Evolutionary conservation across 225 moss, liverwort and hornwort genomes (phyloP), one percentile per base, ranked within the genome.

Genomic region (Neckera pumila): DNA sequence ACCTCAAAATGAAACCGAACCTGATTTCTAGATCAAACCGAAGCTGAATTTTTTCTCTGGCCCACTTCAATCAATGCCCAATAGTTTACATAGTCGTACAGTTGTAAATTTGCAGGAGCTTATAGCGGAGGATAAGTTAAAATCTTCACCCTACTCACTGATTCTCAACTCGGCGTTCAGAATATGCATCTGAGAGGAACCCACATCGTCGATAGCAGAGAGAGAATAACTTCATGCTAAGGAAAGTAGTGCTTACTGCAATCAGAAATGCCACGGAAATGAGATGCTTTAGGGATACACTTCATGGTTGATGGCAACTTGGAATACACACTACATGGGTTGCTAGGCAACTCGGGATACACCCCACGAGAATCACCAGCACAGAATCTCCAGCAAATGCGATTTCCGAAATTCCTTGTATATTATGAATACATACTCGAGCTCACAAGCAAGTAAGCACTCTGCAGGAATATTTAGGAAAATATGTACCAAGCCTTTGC

Each of bases 391-490:
- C 40, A 64, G 25, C 64, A 78, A 31, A 25, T 7, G 27, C 18
- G 47, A 49, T 36, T 75, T 67, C 31, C 60, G 21, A 76, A 81
- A 84, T 81, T 79, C 77, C 85, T 88, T 73, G 61, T 45, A 65
- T 71, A 67, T 85, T 87, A 82, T 59, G 72, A 77, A 77, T 33
- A 84, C 69, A 85, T 85, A 89, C 81, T 91, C 64, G 40, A 80
- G 85, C 82, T 85, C 49, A 85, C 89, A 89, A 83, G 86, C 38
- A 30, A 64, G 82, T 5, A 85, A 57, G 76, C 57, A 65, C 76
- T 81, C 49, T 71, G 76, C 85, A 76, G 82, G 81, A 71, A 87
- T 54, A 85, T 76, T 59, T 58, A 59, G 31, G 57, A 71, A 70
- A 61, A 45, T 70, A 77, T 45, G 71, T 51, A 87, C 47, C 49